Conservation (phyloP, 441 rosid genomes). For the Theobroma grandiflorum region DNA sequence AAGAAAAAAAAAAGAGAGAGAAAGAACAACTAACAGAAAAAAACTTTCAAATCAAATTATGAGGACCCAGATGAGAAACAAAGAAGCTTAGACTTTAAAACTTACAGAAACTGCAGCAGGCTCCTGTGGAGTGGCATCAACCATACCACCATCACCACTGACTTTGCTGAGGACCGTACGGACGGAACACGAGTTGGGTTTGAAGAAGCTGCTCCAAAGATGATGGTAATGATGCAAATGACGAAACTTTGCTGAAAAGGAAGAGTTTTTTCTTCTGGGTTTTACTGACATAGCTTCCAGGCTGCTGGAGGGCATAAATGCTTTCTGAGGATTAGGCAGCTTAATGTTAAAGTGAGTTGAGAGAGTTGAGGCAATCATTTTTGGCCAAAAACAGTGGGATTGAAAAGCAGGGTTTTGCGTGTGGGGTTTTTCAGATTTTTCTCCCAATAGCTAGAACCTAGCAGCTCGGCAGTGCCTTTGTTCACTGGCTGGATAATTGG, state of each 20-base stretch:
- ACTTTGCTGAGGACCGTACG: conserved; percentile 38
- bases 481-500: conserved; percentile 7
- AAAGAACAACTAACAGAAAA: background rate
- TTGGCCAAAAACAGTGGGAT: background rate
- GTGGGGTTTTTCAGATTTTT: background rate
- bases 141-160: conserved; percentile 43
- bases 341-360: conserved; percentile 38
- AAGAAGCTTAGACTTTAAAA: conserved; percentile 24
- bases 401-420: conserved; percentile 6
- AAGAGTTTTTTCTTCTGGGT: conserved; percentile 42
- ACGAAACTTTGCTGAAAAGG: conserved; percentile 30
- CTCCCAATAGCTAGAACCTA: too few species aligned
- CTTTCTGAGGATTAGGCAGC: conserved; percentile 40
- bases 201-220: conserved; percentile 25
- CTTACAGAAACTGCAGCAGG: conserved; percentile 60
- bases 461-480: background rate
- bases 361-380: conserved; percentile 43
- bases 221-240: conserved; percentile 31
- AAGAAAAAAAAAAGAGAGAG: background rate
- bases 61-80: background rate
- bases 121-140: conserved; percentile 40
- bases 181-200: conserved; percentile 32
- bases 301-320: conserved; percentile 29
- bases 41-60: background rate
- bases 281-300: conserved; percentile 28